phyloP scores from a whole-genome alignment of 306 rosid species.

The Cucurbita moschata region DNA sequence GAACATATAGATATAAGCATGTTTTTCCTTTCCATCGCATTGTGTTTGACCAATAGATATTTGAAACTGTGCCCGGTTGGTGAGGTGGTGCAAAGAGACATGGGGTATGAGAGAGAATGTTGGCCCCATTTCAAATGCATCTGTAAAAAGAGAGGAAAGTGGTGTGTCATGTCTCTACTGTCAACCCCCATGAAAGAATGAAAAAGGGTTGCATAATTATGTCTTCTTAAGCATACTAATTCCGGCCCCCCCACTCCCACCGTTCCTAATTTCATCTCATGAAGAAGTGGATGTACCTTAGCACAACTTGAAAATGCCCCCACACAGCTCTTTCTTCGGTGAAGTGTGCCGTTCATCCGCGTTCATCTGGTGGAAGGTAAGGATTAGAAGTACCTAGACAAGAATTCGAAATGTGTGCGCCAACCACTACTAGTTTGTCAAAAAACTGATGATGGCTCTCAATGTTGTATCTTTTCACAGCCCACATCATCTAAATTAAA shows the following conservation, averaged over 20 bases:
- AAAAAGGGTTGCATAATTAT: slow-evolving; percentile 52
- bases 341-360: slow-evolving; percentile 15
- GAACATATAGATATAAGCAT: slow-evolving; percentile 14
- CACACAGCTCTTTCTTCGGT: slow-evolving; percentile 19
- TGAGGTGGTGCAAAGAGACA: slow-evolving; percentile 34
- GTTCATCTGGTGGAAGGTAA: slow-evolving; percentile 21
- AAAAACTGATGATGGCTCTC: background rate
- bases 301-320: slow-evolving; percentile 34
- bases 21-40: slow-evolving; percentile 14
- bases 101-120: slow-evolving; percentile 11
- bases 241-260: slow-evolving; percentile 25
- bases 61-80: slow-evolving; percentile 9
- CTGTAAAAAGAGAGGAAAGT: slow-evolving; percentile 41
- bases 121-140: slow-evolving; percentile 65
- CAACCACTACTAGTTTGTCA: background rate
- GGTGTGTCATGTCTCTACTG: slow-evolving; percentile 50
- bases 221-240: slow-evolving; percentile 25
- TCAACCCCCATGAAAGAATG: slow-evolving; percentile 54
- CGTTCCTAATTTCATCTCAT: slow-evolving; percentile 17
- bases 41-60: slow-evolving; percentile 5
- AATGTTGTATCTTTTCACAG: background rate
- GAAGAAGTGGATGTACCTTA: slow-evolving; percentile 33
- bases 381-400: slow-evolving; percentile 28
- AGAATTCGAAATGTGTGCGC: background rate
- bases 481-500: background rate